Percentiles rank a stretch among this genome's conserved stretches.
Evolutionary conservation across 108 stramenopile genomes (phyloP).

Genomic region (Seminavis robusta): DNA sequence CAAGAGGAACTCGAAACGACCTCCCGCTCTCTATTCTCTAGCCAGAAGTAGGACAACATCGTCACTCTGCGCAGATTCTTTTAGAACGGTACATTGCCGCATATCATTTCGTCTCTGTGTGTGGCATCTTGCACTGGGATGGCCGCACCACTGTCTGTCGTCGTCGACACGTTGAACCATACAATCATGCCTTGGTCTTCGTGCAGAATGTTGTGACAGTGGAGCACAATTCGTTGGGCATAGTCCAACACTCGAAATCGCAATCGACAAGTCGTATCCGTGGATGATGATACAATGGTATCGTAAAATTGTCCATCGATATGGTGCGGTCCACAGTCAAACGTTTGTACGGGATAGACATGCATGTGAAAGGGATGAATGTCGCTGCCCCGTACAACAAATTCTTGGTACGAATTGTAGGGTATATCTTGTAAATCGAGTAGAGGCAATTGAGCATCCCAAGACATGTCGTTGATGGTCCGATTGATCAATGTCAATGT

Average conservation of each 20-base stretch:
- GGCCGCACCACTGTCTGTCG: too few species aligned
- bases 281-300: conserved; percentile 32
- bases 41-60: too few species aligned
- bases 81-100: too few species aligned
- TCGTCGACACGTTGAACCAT: conserved; percentile 18
- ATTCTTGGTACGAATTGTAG: conserved; percentile 34
- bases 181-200: conserved; percentile 42
- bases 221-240: conserved; percentile 31
- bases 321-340: conserved; percentile 14
- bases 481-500: too few species aligned
- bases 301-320: conserved; percentile 51
- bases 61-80: too few species aligned
- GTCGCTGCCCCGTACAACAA: conserved; percentile 11
- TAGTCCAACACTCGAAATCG: conserved; percentile 27
- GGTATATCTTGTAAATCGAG: too few species aligned
- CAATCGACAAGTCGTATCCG: conserved; percentile 28
- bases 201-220: conserved; percentile 43
- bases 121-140: too few species aligned
- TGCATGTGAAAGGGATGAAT: conserved; percentile 47
- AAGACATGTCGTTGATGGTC: too few species aligned
- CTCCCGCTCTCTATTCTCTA: too few species aligned
- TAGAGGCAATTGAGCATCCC: too few species aligned
- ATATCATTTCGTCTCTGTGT: too few species aligned
- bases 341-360: conserved; percentile 44
- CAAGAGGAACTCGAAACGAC: too few species aligned